Evolutionary conservation across 225 moss, liverwort and hornwort species (phyloP).

Genomic region (Polytrichum commune): DNA sequence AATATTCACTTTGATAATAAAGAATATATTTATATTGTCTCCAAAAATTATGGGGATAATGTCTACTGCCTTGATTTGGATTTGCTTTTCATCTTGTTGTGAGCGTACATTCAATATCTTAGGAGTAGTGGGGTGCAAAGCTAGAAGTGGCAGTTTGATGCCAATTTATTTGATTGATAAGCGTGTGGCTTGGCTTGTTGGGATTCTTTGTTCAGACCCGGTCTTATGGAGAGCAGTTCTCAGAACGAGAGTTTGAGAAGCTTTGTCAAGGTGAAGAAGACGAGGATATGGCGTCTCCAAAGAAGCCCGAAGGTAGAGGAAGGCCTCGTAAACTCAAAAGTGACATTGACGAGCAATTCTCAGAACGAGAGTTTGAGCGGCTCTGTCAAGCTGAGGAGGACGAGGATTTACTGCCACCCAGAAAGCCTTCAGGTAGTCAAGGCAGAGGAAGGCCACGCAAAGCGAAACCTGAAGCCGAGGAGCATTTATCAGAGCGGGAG

Average conservation of each 20-base stretch:
- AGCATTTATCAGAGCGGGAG: constrained; percentile 90
- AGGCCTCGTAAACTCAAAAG: constrained; percentile 35
- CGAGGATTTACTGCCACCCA: constrained; percentile 14
- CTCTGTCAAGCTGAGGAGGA: constrained; percentile 60
- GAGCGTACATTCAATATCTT: too few relatives aligned
- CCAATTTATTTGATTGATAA: too few relatives aligned
- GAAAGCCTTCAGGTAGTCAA: constrained; percentile 1
- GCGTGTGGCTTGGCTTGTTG: neutral
- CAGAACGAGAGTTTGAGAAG: constrained; percentile 92
- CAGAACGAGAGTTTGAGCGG: constrained; percentile 91
- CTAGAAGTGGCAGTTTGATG: too few relatives aligned
- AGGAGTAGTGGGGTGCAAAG: too few relatives aligned
- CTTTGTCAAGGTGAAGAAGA: constrained; percentile 73
- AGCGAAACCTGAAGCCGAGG: constrained; percentile 46
- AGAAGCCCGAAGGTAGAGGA: constrained; percentile 52
- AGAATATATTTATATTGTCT: too few relatives aligned
- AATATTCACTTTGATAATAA: too few relatives aligned
- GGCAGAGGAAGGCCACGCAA: constrained; percentile 56
- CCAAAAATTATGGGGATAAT: too few relatives aligned
- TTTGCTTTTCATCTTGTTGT: too few relatives aligned
- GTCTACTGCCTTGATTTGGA: too few relatives aligned
- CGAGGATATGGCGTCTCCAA: constrained; percentile 33
- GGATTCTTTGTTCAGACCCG: constrained; percentile 22
- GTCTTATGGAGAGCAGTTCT: constrained; percentile 74
- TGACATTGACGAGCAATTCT: constrained; percentile 62